Base-by-base conservation (phyloP, 2,329 filamentous ascomycete species). In the Allantophomopsis cytisporea region DNA sequence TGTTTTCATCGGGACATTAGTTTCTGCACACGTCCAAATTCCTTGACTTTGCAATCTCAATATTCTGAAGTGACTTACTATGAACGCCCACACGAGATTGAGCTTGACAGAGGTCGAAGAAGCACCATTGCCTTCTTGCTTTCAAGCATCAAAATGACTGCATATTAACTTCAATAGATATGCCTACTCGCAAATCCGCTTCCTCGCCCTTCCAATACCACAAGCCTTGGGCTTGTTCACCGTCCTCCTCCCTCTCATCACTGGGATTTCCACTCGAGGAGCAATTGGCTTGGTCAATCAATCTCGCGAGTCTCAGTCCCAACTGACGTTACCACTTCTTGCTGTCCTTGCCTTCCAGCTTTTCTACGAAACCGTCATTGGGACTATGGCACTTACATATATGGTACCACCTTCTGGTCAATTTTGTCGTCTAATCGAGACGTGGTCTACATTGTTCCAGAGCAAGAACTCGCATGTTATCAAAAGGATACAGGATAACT, bases 401-500 rank as follows among this genome's bases (percentile, higher is more conserved):
- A 52, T 55, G 11, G 31, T 52, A 4, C 52, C 52, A 15, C 49
- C 50, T 17, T 40, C 44, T 3, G 37, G 50, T 5, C 36, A 53
- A 30, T 23, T 61, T n/a, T 83, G 80, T 52, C 0, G 47, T 50
- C 0, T 28, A 28, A 6, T 8, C 23, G 5, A 28, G 23, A 10
- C 23, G 11, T 28, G 23, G 23, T 28, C 23, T 28, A 8, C 23
- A 3, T 12, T 28, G 7, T 28, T 28, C 23, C 23, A 8, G 8
- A 28, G 23, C 11, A 73, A 76, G 43, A 62, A 82, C 40, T 63
- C 45, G 1, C 49, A 51, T 5, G 55, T 63, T 2, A 69, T 85
- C 41, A 61, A 65, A 33, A 55, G 59, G 2, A 78, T 86, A 38
- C 81, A 86, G 50, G 75, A 85, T 51, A 55, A 66, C 0, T 68